Evolutionary conservation across 495 filamentous ascomycete species (phyloP).

Genomic region (Podospora pseudopauciseta): DNA sequence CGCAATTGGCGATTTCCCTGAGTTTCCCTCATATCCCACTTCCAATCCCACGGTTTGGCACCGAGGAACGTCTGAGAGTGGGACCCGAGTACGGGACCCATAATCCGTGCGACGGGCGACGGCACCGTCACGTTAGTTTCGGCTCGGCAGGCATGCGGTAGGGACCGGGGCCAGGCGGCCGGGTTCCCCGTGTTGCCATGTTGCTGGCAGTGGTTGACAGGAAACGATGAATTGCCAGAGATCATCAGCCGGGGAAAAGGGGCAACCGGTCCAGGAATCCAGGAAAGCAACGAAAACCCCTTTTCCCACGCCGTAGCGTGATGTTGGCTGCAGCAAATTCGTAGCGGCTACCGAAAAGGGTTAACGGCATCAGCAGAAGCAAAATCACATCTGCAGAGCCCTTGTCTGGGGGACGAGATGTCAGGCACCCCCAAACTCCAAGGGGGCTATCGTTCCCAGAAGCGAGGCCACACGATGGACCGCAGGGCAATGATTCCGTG

Average conservation of each 20-base stretch:
- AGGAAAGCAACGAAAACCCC: too few relatives aligned
- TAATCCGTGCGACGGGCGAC: neutral
- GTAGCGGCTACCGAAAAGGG: neutral
- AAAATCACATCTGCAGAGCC: neutral
- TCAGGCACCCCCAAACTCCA: neutral
- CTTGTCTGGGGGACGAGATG: neutral
- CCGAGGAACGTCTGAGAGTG: neutral
- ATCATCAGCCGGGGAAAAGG: neutral
- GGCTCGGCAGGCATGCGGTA: neutral
- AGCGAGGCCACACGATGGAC: neutral
- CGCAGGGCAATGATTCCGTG: neutral
- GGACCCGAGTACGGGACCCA: neutral
- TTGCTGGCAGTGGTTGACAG: neutral
- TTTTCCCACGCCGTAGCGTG: neutral
- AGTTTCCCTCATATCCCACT: neutral
- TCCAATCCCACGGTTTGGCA: neutral
- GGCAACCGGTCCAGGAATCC: neutral
- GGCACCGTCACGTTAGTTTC: neutral
- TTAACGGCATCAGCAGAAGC: neutral
- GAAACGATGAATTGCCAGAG: neutral
- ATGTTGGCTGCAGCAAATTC: neutral
- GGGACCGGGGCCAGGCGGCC: neutral
- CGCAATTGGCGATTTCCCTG: neutral
- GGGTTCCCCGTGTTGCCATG: neutral
- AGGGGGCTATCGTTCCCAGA: neutral